Conservation (phyloP, 805 yeast species). For the Candida pseudoglaebosa region DNA sequence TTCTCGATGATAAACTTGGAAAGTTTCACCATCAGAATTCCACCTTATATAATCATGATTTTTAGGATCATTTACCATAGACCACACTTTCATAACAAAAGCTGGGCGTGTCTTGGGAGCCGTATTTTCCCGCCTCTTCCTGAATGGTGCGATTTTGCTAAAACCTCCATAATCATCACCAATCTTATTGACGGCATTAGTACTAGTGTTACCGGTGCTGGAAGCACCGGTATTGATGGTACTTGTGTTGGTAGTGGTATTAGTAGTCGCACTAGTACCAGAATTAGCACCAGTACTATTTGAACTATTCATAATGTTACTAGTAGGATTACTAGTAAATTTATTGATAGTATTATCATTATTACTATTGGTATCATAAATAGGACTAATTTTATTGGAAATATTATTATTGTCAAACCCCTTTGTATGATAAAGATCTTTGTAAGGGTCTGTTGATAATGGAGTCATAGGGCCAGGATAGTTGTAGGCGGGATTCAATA, state of each 20-base stretch:
- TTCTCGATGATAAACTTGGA: slow-evolving; percentile 81
- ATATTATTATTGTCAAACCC: no score
- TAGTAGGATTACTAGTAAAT: not conserved
- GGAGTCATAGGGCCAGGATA: no score
- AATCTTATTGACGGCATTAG: no score
- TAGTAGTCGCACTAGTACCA: no score
- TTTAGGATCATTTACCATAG: slow-evolving; percentile 81
- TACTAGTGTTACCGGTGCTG: not conserved
- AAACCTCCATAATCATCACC: no score
- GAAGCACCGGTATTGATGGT: no score
- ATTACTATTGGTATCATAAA: slow-evolving; percentile 16
- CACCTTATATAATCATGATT: slow-evolving; percentile 75
- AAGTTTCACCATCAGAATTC: slow-evolving; percentile 81
- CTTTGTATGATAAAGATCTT: no score
- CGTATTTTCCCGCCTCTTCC: slow-evolving; percentile 24
- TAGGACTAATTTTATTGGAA: no score
- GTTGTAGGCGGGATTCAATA: no score
- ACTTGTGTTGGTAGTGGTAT: no score
- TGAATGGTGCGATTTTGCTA: slow-evolving; percentile 1
- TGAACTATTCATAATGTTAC: not conserved
- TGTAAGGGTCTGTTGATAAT: no score
- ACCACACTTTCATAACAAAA: slow-evolving; percentile 91
- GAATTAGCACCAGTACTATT: not conserved
- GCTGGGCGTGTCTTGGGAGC: slow-evolving; percentile 71
- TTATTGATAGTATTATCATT: not conserved